These are phyloP conservation scores for Pseudocercospora pini-densiflorae DNA, from an alignment of 2,329 filamentous ascomycete species.

Conservation along the genomic window DNA sequence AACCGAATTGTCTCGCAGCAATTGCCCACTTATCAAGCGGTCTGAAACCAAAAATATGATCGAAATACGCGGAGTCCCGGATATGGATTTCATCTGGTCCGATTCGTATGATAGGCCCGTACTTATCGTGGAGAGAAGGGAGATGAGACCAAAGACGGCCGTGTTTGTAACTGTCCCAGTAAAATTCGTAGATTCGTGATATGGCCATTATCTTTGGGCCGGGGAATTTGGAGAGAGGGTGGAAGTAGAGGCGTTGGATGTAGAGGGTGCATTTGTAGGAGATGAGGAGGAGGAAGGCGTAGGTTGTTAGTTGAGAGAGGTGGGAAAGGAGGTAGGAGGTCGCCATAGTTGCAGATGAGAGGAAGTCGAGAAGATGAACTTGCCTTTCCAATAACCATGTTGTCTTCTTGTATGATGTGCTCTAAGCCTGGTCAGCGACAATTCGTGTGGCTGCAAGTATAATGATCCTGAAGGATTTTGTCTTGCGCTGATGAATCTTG, in stretches of 20 bases:
- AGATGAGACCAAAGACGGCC: neutral
- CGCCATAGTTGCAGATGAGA: neutral
- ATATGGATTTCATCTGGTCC: constrained; percentile 45
- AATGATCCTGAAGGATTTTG: neutral
- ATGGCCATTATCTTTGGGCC: constrained; percentile 40
- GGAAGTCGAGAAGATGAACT: neutral
- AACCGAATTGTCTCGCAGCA: constrained; percentile 7
- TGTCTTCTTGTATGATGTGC: neutral
- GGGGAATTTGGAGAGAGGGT: constrained; percentile 47
- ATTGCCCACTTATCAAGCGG: constrained; percentile 18
- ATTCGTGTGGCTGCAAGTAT: neutral
- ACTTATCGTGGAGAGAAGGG: constrained; percentile 7
- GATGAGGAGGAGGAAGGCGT: neutral
- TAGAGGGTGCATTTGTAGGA: neutral
- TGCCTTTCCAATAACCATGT: neutral
- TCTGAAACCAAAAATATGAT: constrained; percentile 15
- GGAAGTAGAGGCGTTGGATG: constrained; percentile 41
- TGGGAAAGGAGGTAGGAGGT: constrained; percentile 6
- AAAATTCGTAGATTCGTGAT: constrained; percentile 5
- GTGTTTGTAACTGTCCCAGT: neutral
- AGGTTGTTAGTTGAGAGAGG: neutral
- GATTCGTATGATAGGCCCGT: constrained; percentile 43
- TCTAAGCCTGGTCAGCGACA: neutral
- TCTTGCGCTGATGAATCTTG: constrained; percentile 6
- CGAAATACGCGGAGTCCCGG: constrained; percentile 34